Conservation (phyloP, 1,139 yeast genomes). For the Debaryomyces coudertii region DNA sequence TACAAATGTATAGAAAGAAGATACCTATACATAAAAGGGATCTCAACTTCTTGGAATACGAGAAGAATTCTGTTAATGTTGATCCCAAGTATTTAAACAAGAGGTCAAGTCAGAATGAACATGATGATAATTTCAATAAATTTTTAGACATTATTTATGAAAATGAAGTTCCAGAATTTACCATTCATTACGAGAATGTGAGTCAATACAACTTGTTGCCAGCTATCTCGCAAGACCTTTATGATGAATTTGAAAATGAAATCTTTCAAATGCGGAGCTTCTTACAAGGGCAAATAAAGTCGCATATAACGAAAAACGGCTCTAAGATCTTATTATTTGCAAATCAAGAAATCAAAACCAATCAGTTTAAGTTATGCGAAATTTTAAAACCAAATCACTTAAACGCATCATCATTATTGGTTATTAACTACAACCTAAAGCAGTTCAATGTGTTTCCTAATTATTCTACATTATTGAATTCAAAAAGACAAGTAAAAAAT, state of each 20-base stretch:
- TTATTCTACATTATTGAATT: constrained; percentile 31
- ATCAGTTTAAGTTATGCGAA: constrained; percentile 37
- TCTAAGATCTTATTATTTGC: constrained; percentile 26
- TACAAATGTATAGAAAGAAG: constrained; percentile 34
- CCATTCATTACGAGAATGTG: constrained; percentile 32
- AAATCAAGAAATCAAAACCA: constrained; percentile 29
- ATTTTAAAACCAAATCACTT: constrained; percentile 11
- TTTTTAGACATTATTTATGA: constrained; percentile 25
- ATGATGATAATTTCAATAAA: constrained; percentile 9
- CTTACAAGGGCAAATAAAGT: constrained; percentile 38
- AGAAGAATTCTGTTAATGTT: constrained; percentile 25
- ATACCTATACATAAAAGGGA: constrained; percentile 43
- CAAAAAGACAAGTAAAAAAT: constrained; percentile 28
- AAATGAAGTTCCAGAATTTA: constrained; percentile 32
- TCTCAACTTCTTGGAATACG: constrained; percentile 40
- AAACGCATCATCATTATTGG: constrained; percentile 19
- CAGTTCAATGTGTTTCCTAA: constrained; percentile 42
- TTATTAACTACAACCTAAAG: constrained; percentile 33
- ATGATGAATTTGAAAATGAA: constrained; percentile 35
- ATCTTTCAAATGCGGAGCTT: constrained; percentile 32
- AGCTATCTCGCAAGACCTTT: background rate
- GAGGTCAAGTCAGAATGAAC: constrained; percentile 11
- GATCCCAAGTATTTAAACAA: constrained; percentile 21
- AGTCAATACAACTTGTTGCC: constrained; percentile 33
- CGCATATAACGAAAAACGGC: constrained; percentile 25